Base-by-base conservation (phyloP, 371 early-diverging fungal species). In the Actinomortierella ambigua region DNA sequence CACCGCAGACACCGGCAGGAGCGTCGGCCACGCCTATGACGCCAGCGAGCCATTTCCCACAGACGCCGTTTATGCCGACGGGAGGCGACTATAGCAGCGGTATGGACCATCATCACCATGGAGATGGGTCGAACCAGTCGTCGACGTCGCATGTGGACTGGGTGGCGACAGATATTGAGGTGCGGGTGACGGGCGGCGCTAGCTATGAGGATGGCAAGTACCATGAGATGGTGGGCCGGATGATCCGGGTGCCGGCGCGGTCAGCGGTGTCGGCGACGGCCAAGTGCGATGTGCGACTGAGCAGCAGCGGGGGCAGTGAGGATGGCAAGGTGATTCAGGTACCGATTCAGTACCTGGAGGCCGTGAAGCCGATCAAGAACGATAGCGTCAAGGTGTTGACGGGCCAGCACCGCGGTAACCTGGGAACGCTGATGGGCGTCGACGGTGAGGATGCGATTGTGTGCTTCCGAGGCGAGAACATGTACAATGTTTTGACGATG, bases 391-490 rank as follows among this genome's bases (percentile, higher is more conserved):
- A 90, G 61, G 86, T 95, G 15, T 76, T 95, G 22, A 71, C 81
- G 9, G 95, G 94, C 18, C 81, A 88, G 40, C 80, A 87, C 46
- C 81, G 81, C 39, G 93, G 92, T n/a, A 79, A 86, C 47, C 60
- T 87, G 29, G 97, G 95, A 11, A 83, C 84, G 1, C 75, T 97
- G 64, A 85, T 93, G 54, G 92, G 90, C 51, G 86, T 90, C 11
- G 93, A 94, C 79, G 91, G 88, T 8, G 79, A 88, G 61, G 93
- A 93, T 58, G 95, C 90, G 61, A 86, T 94, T 69, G 90, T 97
- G 49, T 83, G 89, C 66, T 73, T 89, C 29, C 78, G 81, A 51
- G 85, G 83, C 57, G 82, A 79, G 40, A 79, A 77, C 40, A 87
- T 87, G 47, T 87, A 87, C 78, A 82, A 85, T 66, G 83, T 88